phyloP scores from a whole-genome alignment of 306 rosid species.

The Begonia fuchsioides region DNA sequence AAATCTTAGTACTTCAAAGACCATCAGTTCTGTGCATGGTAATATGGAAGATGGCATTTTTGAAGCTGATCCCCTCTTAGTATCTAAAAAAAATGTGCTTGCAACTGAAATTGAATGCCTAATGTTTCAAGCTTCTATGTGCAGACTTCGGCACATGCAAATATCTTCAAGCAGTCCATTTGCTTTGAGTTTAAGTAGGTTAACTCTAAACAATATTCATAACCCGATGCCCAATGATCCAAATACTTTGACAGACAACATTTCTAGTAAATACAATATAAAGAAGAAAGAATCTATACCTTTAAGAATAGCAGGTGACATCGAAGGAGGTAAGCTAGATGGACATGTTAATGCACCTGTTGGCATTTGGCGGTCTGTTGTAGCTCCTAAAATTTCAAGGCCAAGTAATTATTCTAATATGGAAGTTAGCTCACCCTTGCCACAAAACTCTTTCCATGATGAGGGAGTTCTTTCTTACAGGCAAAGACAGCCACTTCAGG shows the following conservation, averaged over 20 bases:
- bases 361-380: conserved; percentile 94
- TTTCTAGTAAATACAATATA: conserved; percentile 52
- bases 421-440: conserved; percentile 64
- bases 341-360: conserved; percentile 86
- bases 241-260: conserved; percentile 42
- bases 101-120: conserved; percentile 80
- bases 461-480: conserved; percentile 77
- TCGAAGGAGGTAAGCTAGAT: conserved; percentile 72
- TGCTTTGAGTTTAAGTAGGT: conserved; percentile 32
- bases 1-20: conserved; percentile 38
- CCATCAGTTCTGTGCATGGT: conserved; percentile 33
- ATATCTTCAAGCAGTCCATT: conserved; percentile 46
- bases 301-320: conserved; percentile 82
- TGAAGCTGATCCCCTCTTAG: conserved; percentile 41
- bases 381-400: conserved; percentile 60
- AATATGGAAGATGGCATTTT: conserved; percentile 41
- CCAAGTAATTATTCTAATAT: conserved; percentile 54
- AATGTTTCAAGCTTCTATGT: conserved; percentile 76
- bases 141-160: conserved; percentile 67
- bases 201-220: conserved; percentile 31
- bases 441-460: conserved; percentile 70
- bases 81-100: conserved; percentile 52
- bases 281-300: conserved; percentile 84
- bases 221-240: conserved; percentile 60
- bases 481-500: conserved; percentile 93